phyloP scores from a whole-genome alignment of 257 asterid species.

The Solanum virginianum region DNA sequence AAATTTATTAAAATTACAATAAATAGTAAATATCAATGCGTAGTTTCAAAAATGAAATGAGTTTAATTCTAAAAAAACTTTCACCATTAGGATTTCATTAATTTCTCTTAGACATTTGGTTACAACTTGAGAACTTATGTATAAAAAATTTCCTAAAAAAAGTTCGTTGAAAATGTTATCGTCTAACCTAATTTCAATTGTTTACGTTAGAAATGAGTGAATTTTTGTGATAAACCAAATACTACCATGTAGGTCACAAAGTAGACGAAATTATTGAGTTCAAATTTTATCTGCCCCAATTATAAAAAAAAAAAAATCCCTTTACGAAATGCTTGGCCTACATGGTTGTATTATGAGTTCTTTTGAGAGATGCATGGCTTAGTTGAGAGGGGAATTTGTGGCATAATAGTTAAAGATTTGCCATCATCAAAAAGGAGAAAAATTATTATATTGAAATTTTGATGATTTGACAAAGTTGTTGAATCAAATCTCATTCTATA shows the following conservation, averaged over 20 bases:
- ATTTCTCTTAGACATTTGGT: background rate
- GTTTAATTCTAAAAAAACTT: background rate
- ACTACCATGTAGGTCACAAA: background rate
- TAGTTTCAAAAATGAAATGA: background rate
- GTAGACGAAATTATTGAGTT: background rate
- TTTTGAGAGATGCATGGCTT: too few species aligned
- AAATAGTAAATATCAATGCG: background rate
- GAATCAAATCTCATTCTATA: too few species aligned
- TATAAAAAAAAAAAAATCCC: background rate
- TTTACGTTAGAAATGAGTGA: background rate
- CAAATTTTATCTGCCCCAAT: background rate
- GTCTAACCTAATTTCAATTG: background rate
- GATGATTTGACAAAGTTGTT: too few species aligned
- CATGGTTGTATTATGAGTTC: background rate
- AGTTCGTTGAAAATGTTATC: background rate
- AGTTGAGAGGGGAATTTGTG: too few species aligned
- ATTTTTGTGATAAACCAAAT: background rate
- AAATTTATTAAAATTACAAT: background rate
- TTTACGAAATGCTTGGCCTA: fast-evolving
- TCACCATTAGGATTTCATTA: background rate
- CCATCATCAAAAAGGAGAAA: too few species aligned
- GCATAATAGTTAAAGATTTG: too few species aligned
- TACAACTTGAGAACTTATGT: background rate
- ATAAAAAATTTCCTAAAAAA: background rate
- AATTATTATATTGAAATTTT: too few species aligned